Percentiles rank a stretch among this genome's conserved stretches.
Conservation (phyloP, 805 yeast species). For the Teunomyces panamensis region DNA sequence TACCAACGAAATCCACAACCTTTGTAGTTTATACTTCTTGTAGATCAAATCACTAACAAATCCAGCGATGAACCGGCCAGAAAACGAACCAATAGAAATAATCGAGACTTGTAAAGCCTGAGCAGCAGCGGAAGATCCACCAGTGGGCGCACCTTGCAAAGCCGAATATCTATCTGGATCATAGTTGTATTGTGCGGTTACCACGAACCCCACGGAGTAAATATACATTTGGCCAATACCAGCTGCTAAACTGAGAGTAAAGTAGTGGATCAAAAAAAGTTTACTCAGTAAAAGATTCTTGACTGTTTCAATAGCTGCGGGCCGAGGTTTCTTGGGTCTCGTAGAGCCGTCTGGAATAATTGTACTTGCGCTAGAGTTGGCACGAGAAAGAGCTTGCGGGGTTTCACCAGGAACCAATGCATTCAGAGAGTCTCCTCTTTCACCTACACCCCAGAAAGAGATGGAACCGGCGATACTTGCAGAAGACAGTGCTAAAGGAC, state of each 20-base stretch:
- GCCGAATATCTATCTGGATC: neutral
- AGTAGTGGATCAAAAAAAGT: constrained; percentile 48
- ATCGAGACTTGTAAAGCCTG: constrained; percentile 74
- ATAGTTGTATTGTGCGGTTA: constrained; percentile 39
- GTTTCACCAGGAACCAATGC: constrained; percentile 14
- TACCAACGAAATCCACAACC: constrained; percentile 62
- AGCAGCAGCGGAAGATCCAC: constrained; percentile 31
- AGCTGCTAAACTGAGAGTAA: constrained; percentile 54
- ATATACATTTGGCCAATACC: constrained; percentile 73
- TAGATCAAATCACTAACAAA: constrained; percentile 60
- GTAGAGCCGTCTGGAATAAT: neutral
- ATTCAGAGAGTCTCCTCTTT: constrained; percentile 17
- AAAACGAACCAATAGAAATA: constrained; percentile 61
- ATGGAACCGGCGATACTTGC: constrained; percentile 22
- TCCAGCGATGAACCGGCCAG: constrained; percentile 65
- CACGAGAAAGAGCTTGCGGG: constrained; percentile 5
- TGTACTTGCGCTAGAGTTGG: neutral
- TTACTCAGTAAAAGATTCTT: constrained; percentile 19
- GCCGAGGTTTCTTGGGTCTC: neutral
- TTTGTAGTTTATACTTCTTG: constrained; percentile 49
- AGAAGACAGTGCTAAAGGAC: neutral
- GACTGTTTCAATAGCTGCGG: constrained; percentile 15
- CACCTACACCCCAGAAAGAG: constrained; percentile 41
- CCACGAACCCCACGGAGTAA: constrained; percentile 72
- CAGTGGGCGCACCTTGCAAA: constrained; percentile 6